Conservation (phyloP, 352 stramenopile genomes). For the Hyaloperonospora brassicae region DNA sequence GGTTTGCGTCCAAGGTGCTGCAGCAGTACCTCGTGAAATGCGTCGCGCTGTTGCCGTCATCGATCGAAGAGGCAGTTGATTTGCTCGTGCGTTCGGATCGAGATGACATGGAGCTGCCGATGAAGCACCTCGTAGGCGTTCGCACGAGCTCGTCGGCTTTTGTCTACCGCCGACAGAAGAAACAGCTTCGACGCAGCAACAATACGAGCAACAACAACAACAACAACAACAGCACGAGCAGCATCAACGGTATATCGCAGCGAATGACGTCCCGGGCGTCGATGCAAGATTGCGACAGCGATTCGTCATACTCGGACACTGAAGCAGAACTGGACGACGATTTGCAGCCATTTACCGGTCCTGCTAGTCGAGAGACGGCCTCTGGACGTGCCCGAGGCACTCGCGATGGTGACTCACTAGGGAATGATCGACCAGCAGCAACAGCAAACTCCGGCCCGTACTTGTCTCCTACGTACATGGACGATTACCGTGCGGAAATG, state of each 20-base stretch:
- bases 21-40: slow-evolving; percentile 74
- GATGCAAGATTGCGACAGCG: slow-evolving; percentile 29
- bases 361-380: slow-evolving; percentile 14
- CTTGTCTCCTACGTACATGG: slow-evolving; percentile 32
- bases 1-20: slow-evolving; percentile 49
- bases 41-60: slow-evolving; percentile 48
- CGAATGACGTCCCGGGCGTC: slow-evolving; percentile 22
- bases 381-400: slow-evolving; percentile 16
- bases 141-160: slow-evolving; percentile 45
- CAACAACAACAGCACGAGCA: slow-evolving; percentile 9
- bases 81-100: slow-evolving; percentile 51
- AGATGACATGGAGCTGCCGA: slow-evolving; percentile 59
- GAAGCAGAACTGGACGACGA: slow-evolving; percentile 31
- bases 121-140: slow-evolving; percentile 66
- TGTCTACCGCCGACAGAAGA: slow-evolving; percentile 48
- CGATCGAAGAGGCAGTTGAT: slow-evolving; percentile 59
- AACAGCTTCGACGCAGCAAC: slow-evolving; percentile 17
- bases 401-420: slow-evolving; percentile 17
- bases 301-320: slow-evolving; percentile 41
- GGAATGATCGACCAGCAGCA: slow-evolving; percentile 11
- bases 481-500: slow-evolving; percentile 40
- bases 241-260: slow-evolving; percentile 6
- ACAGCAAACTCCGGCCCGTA: slow-evolving; percentile 12
- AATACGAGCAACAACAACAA: slow-evolving; percentile 2
- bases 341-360: slow-evolving; percentile 19